A percentile compares a stretch with the other conserved stretches of the same genome.
Conservation (phyloP, 148 eudicot species). For the Diospyros lotus region DNA sequence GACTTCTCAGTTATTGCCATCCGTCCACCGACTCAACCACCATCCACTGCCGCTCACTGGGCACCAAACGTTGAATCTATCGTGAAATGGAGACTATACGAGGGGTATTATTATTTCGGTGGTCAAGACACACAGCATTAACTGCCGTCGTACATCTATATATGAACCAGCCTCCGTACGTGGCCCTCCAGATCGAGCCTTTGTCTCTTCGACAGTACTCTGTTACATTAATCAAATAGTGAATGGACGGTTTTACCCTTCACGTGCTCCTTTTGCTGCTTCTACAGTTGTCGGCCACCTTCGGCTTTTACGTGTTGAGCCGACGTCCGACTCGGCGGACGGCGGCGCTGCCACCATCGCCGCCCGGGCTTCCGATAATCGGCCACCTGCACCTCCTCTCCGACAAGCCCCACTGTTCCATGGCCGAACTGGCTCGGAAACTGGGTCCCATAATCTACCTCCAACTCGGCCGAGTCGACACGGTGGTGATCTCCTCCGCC, state of each 20-base stretch:
- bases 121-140: no score
- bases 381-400: conserved; percentile 45
- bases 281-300: not conserved
- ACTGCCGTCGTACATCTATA: no score
- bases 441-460: conserved; percentile 37
- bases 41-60: no score
- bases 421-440: conserved; percentile 24
- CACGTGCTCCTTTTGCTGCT: conserved; percentile 1
- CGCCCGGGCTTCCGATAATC: conserved; percentile 37
- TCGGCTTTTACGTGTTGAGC: not conserved
- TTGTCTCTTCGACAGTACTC: no score
- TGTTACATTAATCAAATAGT: not conserved
- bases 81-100: no score
- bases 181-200: no score
- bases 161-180: no score
- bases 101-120: no score
- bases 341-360: conserved; percentile 31
- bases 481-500: conserved; percentile 35
- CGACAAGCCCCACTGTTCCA: conserved; percentile 32
- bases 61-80: no score
- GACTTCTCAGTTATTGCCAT: no score
- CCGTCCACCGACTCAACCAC: no score
- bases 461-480: conserved; percentile 28
- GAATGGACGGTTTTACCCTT: conserved; percentile 19
- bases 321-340: not conserved